Evolutionary conservation across 257 asterid genomes (phyloP).

Genomic region (Salvia splendens): DNA sequence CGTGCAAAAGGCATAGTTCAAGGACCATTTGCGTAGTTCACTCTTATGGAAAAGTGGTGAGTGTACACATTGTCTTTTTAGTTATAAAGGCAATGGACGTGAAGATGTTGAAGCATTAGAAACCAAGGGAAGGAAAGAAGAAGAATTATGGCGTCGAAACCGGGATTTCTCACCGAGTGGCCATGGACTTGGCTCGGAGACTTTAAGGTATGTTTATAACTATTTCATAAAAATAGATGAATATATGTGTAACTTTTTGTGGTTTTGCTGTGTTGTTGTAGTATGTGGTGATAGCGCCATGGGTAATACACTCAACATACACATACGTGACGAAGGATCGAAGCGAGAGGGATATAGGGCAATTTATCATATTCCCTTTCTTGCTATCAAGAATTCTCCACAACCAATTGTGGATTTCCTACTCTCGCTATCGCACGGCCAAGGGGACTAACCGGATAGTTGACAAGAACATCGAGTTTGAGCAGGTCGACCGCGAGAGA

Average conservation of each 20-base stretch:
- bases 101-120: too few relatives aligned
- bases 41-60: constrained; percentile 13
- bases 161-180: constrained; percentile 84
- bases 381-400: constrained; percentile 55
- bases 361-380: constrained; percentile 58
- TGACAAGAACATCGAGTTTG: constrained; percentile 79
- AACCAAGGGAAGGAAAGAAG: not conserved
- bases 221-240: not conserved
- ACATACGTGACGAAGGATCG: constrained; percentile 38
- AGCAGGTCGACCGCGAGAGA: constrained; percentile 81
- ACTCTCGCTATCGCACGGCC: constrained; percentile 71
- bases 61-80: not conserved
- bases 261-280: constrained; percentile 14
- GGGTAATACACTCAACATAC: constrained; percentile 49
- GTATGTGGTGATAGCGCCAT: constrained; percentile 76
- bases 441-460: constrained; percentile 69
- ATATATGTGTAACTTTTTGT: too few relatives aligned
- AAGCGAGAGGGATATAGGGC: constrained; percentile 41
- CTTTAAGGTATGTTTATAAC: constrained; percentile 44
- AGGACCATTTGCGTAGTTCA: too few relatives aligned
- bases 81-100: too few relatives aligned
- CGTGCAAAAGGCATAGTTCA: too few relatives aligned
- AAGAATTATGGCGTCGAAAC: constrained; percentile 66
- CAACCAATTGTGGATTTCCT: constrained; percentile 74
- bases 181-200: constrained; percentile 81